A percentile compares a stretch with the other conserved stretches of the same genome.
Evolutionary conservation across 1,284 basidiomycete species (phyloP).

Genomic region (Leccinum griseonigrum): DNA sequence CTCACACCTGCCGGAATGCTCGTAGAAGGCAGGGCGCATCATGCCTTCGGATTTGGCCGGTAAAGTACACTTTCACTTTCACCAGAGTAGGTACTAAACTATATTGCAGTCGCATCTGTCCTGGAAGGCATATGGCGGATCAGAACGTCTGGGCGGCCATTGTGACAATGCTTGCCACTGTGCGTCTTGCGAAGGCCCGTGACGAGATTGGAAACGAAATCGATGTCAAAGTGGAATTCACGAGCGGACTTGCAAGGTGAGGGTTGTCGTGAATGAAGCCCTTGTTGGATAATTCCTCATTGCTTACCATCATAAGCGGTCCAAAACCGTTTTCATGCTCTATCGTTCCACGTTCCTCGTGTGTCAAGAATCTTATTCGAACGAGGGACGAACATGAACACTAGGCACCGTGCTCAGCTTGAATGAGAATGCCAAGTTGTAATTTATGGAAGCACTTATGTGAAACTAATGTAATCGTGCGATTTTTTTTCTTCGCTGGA

Average conservation of each 20-base stretch:
- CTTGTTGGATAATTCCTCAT: slow-evolving; percentile 7
- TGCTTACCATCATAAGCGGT: slow-evolving; percentile 6
- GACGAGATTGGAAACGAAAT: slow-evolving; percentile 25
- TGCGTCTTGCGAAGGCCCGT: slow-evolving; percentile 18
- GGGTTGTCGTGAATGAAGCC: background rate
- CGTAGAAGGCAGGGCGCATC: background rate
- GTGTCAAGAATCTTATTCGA: slow-evolving; percentile 18
- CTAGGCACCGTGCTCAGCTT: background rate
- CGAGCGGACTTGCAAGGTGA: slow-evolving; percentile 21
- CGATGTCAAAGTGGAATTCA: slow-evolving; percentile 25
- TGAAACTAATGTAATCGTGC: no score
- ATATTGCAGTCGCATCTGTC: slow-evolving; percentile 20
- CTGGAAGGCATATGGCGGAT: slow-evolving; percentile 27
- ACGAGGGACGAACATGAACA: background rate
- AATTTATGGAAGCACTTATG: background rate
- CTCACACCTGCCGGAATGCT: slow-evolving; percentile 18
- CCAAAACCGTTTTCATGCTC: slow-evolving; percentile 28
- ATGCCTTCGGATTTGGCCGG: slow-evolving; percentile 30
- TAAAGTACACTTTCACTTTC: slow-evolving; percentile 2
- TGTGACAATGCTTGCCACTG: slow-evolving; percentile 24
- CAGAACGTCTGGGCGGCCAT: slow-evolving; percentile 26
- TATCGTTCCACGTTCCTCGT: slow-evolving; percentile 17
- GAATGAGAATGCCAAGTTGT: background rate
- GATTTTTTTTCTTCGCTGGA: no score
- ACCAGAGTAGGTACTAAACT: background rate